These are phyloP conservation scores for Colletotrichum tropicale DNA, from an alignment of 2,329 filamentous ascomycete species.

Conservation along the genomic window DNA sequence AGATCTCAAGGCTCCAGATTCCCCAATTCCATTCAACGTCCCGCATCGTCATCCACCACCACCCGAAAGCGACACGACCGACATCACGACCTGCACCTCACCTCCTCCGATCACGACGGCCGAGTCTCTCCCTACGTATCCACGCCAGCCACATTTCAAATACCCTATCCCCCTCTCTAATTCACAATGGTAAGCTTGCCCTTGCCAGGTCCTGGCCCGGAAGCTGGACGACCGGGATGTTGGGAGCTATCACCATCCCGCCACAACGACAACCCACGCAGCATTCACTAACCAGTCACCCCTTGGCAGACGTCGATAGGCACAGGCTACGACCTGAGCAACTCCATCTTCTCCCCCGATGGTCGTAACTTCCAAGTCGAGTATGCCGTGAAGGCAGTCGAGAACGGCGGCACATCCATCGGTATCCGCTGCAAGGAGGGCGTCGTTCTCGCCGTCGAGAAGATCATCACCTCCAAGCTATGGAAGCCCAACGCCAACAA, in stretches of 20 bases:
- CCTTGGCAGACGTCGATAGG: conserved; percentile 92
- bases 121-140: not conserved
- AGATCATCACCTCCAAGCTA: conserved; percentile 94
- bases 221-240: not conserved
- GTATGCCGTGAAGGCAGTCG: conserved; percentile 98
- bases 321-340: conserved; percentile 98
- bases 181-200: conserved; percentile 36
- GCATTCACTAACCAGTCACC: conserved; percentile 7
- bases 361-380: conserved; percentile 99
- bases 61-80: not conserved
- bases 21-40: conserved; percentile 24
- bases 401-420: conserved; percentile 95
- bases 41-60: conserved; percentile 18
- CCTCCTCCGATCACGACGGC: not conserved
- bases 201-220: conserved; percentile 21
- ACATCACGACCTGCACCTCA: not conserved
- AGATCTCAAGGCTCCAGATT: conserved; percentile 20
- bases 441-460: conserved; percentile 94
- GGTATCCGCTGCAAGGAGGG: conserved; percentile 98
- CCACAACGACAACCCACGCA: not conserved
- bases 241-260: not conserved
- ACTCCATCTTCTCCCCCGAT: conserved; percentile 99
- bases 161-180: conserved; percentile 10
- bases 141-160: not conserved
- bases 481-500: conserved; percentile 96